These are phyloP conservation scores for Aspergillus pseudotamarii DNA, from an alignment of 2,329 filamentous ascomycete species.

Conservation along the genomic window DNA sequence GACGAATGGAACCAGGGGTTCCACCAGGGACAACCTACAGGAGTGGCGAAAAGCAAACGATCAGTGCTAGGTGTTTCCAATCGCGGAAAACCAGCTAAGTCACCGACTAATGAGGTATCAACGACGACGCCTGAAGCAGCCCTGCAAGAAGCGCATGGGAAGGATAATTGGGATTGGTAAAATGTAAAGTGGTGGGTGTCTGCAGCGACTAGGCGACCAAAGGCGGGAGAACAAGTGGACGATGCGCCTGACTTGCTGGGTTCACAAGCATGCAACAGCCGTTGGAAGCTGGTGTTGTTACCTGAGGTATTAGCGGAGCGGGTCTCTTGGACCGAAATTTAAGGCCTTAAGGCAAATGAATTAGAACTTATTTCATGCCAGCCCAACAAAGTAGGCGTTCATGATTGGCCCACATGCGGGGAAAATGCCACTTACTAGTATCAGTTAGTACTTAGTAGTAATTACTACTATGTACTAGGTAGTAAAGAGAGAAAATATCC, in stretches of 20 bases:
- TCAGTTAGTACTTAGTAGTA: too few species aligned
- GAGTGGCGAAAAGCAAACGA: conserved; percentile 12
- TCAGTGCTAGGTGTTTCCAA: conserved; percentile 9
- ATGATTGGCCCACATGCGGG: background rate
- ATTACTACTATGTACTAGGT: too few species aligned
- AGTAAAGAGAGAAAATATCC: background rate
- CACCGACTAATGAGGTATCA: conserved; percentile 7
- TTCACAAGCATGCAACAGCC: conserved; percentile 13
- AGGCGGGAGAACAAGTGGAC: conserved; percentile 23
- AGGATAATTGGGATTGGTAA: background rate
- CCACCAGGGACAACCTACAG: conserved; percentile 13
- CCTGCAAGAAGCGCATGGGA: background rate
- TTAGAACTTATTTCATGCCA: background rate
- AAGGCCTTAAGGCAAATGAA: conserved; percentile 1
- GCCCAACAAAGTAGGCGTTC: background rate
- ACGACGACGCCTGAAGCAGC: background rate
- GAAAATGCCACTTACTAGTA: background rate
- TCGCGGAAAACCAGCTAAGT: conserved; percentile 1
- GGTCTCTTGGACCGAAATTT: background rate
- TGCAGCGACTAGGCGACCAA: conserved; percentile 15
- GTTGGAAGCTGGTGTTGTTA: background rate
- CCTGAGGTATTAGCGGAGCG: background rate
- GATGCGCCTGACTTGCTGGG: conserved; percentile 20
- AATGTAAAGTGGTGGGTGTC: conserved; percentile 1
- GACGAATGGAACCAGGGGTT: conserved; percentile 15